Evolutionary conservation across 176 grass and related monocot species (phyloP).

Genomic region (Phyllostachys edulis): DNA sequence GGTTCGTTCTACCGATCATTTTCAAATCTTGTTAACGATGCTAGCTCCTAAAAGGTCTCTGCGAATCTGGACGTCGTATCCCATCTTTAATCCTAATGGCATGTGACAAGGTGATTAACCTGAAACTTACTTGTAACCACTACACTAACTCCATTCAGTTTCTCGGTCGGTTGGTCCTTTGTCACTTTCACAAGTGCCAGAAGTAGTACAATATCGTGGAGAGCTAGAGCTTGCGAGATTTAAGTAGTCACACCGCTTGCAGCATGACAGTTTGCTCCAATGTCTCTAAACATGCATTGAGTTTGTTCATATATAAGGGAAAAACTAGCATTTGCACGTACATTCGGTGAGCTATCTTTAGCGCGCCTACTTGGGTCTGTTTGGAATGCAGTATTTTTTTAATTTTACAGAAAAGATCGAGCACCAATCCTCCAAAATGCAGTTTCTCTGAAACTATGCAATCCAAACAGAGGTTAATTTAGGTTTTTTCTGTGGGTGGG

Average conservation of each 20-base stretch:
- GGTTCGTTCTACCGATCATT: neutral
- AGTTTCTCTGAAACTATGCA: no score
- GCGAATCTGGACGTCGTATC: neutral
- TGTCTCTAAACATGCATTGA: no score
- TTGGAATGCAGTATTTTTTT: no score
- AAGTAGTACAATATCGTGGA: neutral
- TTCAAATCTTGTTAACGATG: neutral
- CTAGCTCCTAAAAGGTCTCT: neutral
- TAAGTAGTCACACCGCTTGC: neutral
- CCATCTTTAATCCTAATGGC: neutral
- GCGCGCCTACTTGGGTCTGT: no score
- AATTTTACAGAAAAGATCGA: no score
- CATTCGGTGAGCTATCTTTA: no score
- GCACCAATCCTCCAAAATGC: no score
- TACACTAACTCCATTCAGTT: neutral
- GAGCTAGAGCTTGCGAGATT: neutral
- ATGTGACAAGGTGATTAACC: neutral
- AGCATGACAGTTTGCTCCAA: neutral
- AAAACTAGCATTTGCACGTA: no score
- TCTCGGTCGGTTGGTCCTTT: neutral
- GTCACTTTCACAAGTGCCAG: neutral
- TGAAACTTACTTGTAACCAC: neutral
- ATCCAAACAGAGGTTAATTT: no score
- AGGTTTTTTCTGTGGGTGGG: no score
- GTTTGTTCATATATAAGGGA: no score